Base-by-base conservation (phyloP, 1,284 basidiomycete species). In the Fistulina hepatica region DNA sequence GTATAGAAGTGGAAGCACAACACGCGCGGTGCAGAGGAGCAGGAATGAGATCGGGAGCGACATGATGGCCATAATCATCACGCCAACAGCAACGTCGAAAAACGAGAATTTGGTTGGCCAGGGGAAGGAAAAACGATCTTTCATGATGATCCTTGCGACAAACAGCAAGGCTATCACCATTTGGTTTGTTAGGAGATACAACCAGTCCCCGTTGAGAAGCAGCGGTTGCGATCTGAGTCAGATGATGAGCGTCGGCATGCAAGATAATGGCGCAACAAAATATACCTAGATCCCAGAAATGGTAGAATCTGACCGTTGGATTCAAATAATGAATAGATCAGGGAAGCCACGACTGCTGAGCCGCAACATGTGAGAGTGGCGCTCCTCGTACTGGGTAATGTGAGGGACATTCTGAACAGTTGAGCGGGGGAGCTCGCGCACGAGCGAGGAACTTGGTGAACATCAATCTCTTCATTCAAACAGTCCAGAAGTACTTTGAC, bases 1-100 rank as follows among this genome's bases (percentile, higher is more conserved):
- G 48, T 71, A 69, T 0, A 80, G 39, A 20, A 76, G 30, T 0
- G 76, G 78, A 7, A 81, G 56, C 3, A 62, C 31, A 9, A 64
- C 27, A 1, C 76, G 64, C 7, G 58, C 44, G 9, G 69, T 20
- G 1, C 55, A 67, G 40, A 81, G 77, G 0, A 60, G 42, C 3
- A 63, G 5, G 1, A 59, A 52, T 27, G 72, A 65, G 1, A 59
- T 36, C 3, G 54, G 44, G 1, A 68, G 48, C 2, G 61, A 57
- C n/a, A 69, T 36, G 0, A 58, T 45, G 2, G 65, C 53, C 39
- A 72, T 60, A 1, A 73, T 47, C 5, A 52, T 32, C 5, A 64
- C 55, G 1, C 69, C 59, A 24, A 70, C 30, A n/a, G 24, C n/a
- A n/a, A n/a, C 9, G 24, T 25, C 24, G 24, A n/a, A 25, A 25